Base-by-base conservation (phyloP, 2,329 filamentous ascomycete genomes). In the Coniochaeta pulveracea region DNA sequence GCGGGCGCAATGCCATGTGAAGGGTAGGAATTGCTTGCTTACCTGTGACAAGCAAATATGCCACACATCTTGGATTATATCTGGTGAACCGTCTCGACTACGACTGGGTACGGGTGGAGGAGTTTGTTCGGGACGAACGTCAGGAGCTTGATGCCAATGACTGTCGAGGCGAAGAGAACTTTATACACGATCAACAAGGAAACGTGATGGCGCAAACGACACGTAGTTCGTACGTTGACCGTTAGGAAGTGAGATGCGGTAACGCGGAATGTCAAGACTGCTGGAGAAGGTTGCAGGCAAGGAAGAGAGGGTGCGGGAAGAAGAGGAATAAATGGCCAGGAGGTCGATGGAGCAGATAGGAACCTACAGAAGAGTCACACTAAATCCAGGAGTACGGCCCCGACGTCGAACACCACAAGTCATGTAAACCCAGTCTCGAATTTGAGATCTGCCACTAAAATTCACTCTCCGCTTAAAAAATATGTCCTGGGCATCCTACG, bases 31-130 rank as follows among this genome's bases (percentile, higher is more conserved):
- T 35, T 38, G 70, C 28, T 37, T 39, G 70, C 77, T 57, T 64
- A 93, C 86, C 74, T 69, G 63, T 95, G 85, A 64, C 88, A 95
- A 51, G 85, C 88, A 61, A 95, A 95, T 55, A 95, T 93, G 61
- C 86, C 86, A 80, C 86, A 94, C 86, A 94, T 94, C 30, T 40
- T 56, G 50, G 42, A 15, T 34, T 32, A 30, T 36, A 22, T 38
- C 12, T 6, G n/a, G n/a, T n/a, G n/a, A n/a, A n/a, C n/a, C 23
- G 34, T 4, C 26, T 4, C 14, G 34, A 32, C 19, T 34, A 19
- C 12, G 31, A 23, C 26, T 35, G 12, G 23, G 16, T 17, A 17
- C 28, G n/a, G n/a, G n/a, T 37, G 34, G 26, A 31, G 33, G 35
- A 34, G 38, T 28, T 33, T 26, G 33, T 27, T 27, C 30, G 39